phyloP scores from a whole-genome alignment of 2,329 filamentous ascomycete genomes.

The Eutypella sp. region DNA sequence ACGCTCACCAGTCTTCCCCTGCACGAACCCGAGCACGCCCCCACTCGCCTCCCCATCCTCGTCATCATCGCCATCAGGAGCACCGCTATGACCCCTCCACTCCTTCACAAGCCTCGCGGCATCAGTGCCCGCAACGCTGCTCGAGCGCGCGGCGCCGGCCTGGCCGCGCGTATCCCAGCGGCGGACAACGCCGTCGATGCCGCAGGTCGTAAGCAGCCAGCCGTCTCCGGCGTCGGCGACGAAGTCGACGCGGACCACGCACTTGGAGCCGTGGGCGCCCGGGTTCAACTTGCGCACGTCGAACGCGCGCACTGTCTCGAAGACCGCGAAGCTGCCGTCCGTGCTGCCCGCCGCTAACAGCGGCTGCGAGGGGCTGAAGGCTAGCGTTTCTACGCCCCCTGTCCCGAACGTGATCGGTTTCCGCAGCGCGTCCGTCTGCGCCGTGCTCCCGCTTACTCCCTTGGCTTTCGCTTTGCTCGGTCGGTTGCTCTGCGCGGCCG shows the following conservation, averaged over 20 bases:
- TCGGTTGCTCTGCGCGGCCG: slow-evolving; percentile 15
- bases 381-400: slow-evolving; percentile 75
- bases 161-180: slow-evolving; percentile 74
- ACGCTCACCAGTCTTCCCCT: slow-evolving; percentile 66
- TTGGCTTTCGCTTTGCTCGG: slow-evolving; percentile 32
- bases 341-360: slow-evolving; percentile 63
- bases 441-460: slow-evolving; percentile 34
- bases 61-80: too few species aligned
- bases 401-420: too few species aligned
- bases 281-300: slow-evolving; percentile 77
- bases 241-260: slow-evolving; percentile 91
- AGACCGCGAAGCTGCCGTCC: slow-evolving; percentile 76
- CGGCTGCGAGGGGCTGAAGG: slow-evolving; percentile 48
- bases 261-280: slow-evolving; percentile 80
- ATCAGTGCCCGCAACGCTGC: slow-evolving; percentile 44
- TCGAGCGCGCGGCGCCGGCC: neutral
- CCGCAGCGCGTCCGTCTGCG: slow-evolving; percentile 55
- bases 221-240: slow-evolving; percentile 48
- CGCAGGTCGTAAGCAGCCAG: slow-evolving; percentile 79
- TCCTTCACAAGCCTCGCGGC: slow-evolving; percentile 68
- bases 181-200: slow-evolving; percentile 86
- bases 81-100: slow-evolving; percentile 84
- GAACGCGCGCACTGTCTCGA: slow-evolving; percentile 81
- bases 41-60: slow-evolving; percentile 83
- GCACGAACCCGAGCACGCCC: slow-evolving; percentile 86